phyloP scores from a whole-genome alignment of 2,329 filamentous ascomycete genomes.

The Aspergillus phoenicis region DNA sequence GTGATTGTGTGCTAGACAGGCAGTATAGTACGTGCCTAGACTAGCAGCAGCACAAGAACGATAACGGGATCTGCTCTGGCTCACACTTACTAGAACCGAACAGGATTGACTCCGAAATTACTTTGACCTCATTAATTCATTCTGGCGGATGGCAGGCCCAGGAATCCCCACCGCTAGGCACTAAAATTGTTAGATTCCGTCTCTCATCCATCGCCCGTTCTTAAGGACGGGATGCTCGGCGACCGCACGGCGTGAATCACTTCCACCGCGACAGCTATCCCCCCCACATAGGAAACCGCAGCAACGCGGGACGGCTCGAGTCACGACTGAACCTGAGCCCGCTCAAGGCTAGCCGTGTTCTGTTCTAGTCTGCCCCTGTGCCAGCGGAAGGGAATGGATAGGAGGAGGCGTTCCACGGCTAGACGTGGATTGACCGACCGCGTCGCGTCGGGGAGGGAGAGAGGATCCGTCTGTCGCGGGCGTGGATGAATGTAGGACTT shows the following conservation, averaged over 20 bases:
- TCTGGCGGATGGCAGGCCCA: neutral
- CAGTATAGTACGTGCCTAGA: neutral
- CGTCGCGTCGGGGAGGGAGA: neutral
- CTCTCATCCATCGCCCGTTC: neutral
- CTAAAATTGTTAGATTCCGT: conserved; percentile 3
- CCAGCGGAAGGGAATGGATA: neutral
- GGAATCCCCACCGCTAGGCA: neutral
- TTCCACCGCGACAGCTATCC: neutral
- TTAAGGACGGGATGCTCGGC: conserved; percentile 7
- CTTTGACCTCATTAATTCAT: neutral
- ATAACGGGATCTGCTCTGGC: neutral
- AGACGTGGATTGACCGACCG: neutral
- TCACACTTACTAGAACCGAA: neutral
- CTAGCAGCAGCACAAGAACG: neutral
- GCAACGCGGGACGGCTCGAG: conserved; percentile 17
- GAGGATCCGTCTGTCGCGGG: neutral
- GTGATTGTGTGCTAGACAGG: no score
- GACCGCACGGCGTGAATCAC: neutral
- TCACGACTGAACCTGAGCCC: conserved; percentile 3
- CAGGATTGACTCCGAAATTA: neutral
- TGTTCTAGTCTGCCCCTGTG: neutral
- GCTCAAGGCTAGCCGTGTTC: neutral
- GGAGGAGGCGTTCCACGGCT: neutral
- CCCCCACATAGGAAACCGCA: conserved; percentile 11
- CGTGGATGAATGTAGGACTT: neutral